Base-by-base conservation (phyloP, 495 filamentous ascomycete species). In the Penicillium paradoxum region DNA sequence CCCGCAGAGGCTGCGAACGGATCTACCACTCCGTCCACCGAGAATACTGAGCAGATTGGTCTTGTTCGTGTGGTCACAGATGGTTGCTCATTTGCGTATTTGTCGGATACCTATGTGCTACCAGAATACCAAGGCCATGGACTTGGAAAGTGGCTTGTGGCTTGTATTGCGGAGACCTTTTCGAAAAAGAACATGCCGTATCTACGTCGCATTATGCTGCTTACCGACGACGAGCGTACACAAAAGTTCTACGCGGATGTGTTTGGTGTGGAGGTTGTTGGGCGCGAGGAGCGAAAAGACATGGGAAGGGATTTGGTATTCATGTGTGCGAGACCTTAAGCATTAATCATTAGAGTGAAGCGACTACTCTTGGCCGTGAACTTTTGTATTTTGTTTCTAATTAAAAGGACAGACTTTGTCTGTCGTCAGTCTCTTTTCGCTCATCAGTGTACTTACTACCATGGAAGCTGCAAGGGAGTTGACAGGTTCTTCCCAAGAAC, bases 101-200 rank as follows among this genome's bases (percentile, higher is more conserved):
- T 89, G 19, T 83, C 86, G 13, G 86, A 89, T 54, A 82, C 87
- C n/a, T 90, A 84, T 59, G 69, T 90, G n/a, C 53, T 83, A 1
- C 61, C 71, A 0, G 70, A 78, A 45, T 73, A 83, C 45, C 81
- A 85, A 51, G 73, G 78, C 1, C 66, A 75, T 46, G 85, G 85
- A 4, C 71, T 90, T 4, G 84, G 79, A 3, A 69, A 58, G 17
- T 90, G 83, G 83, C 66, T 88, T 56, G 76, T 86, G 57, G 53
- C 54, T 11, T 84, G 83, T 56, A 59, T 83, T 7, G 66, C 78
- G 39, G 83, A 88, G 54, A 51, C 73, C 0, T 56, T 86, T 24
- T 63, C 69, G 9, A 58, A 51, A 2, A 45, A 53, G 14, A 64
- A 57, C 19, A 83, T 85, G 78, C 78, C 82, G 2, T 63, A 75